Base-by-base conservation (phyloP, 768 basidiomycete species). In the Suillus paluster region DNA sequence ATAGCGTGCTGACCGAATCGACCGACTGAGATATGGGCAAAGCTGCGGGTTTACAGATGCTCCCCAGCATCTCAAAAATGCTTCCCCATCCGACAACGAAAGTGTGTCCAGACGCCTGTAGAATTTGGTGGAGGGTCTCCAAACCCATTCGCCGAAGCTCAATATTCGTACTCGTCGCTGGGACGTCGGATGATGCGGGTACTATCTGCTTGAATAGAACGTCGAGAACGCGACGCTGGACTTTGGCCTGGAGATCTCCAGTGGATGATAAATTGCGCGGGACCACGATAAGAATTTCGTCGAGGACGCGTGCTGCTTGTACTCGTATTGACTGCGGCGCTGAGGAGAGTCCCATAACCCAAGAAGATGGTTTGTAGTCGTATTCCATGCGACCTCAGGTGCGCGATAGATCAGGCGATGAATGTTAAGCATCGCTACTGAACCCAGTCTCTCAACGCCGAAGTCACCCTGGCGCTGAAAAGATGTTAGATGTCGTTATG, bases 61-160 rank as follows among this genome's bases (percentile, higher is more conserved):
- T 94, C 45, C 87, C 86, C 7, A 99, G 81, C 85, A 98, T 95
- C 65, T 89, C 86, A 73, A 99, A 98, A 66, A 98, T 94, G 0
- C 83, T 90, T 66, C 91, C 89, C 97, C 97, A 99, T 0, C 97
- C 97, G 15, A 91, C 86, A 9, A 95, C 85, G 1, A 99, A 81
- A 0, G 94, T 95, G 73, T 98, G 95, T 1, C 94, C 97, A 0
- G 94, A 92, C 1, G 89, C 87, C 71, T 98, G 93, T 11, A 99
- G 79, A 58, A 99, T 95, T 66, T 92, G 86, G 65, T 95, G 92
- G 11, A 99, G 76, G 0, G 92, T 93, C 68, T 97, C 94, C 57
- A 96, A 79, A 0, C 95, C 97, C 86, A 95, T 91, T 25, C 88
- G 81, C 27, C 95, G 84, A 42, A 99, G 79, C 68, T 98, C 96